Base-by-base conservation (phyloP, 73 alveolate species). In the Paramecium pentaurelia region DNA sequence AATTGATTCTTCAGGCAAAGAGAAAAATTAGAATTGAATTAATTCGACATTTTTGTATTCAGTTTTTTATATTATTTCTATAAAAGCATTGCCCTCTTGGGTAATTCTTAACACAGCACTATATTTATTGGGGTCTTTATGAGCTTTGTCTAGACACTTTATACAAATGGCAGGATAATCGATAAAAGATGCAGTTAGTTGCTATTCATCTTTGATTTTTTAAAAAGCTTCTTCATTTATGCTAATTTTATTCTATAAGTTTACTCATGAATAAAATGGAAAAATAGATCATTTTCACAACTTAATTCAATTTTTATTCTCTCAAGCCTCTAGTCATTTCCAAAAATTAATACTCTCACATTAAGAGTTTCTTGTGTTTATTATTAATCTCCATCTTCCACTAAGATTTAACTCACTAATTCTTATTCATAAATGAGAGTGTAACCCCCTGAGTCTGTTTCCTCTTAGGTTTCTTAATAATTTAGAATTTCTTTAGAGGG, bases 111-210 rank as follows among this genome's bases (percentile, higher is more conserved):
- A 36, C 4, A 71, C 45, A 3, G 94, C 71, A 25, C 51, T 71
- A 32, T 88, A 88, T 45, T 64, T 59, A 22, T 58, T 64, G 12
- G 94, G 60, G 40, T 58, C 91, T 54, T 88, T 88, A 28, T 64
- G 88, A 18, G 87, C 94, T 36, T 88, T 88, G 38, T 88, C 87
- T 45, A 88, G 70, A 70, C 91, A 71, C 45, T 88, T 88, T 38
- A 88, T 71, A 59, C 94, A 88, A n/a, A 88, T 88, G 1, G 94
- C 94, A 42, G 94, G 94, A 49, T 88, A 88, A 71, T 88, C 94
- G 10, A 71, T 88, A 51, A 88, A 88, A n/a, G 71, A 58, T n/a
- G 75, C 49, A 27, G 86, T 88, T 18, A 88, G n/a, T 28, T 64
- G 27, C 58, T 88, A 38, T 38, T 28, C 89, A 27, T 70, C 94